phyloP scores from a whole-genome alignment of 768 basidiomycete species.

The Hericium rajendrae region DNA sequence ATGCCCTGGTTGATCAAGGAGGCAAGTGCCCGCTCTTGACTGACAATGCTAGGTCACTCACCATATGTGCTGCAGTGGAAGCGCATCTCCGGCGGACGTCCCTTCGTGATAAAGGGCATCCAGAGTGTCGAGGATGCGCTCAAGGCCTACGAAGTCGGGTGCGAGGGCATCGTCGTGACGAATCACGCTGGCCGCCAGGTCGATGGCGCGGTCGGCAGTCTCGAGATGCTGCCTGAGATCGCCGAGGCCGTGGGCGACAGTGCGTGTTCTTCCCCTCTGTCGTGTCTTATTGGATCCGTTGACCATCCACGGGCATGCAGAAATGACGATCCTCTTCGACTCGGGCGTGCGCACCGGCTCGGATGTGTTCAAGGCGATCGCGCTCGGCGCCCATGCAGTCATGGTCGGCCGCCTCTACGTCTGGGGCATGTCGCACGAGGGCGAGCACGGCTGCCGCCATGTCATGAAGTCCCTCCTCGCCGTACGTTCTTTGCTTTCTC shows the following conservation, averaged over 20 bases:
- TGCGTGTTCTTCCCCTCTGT: conserved; percentile 42
- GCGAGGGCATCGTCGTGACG: conserved; percentile 46
- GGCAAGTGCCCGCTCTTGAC: conserved; percentile 15
- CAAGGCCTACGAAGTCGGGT: conserved; percentile 36
- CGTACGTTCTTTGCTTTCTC: conserved; percentile 15
- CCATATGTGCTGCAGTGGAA: conserved; percentile 29
- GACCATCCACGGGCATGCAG: conserved; percentile 14
- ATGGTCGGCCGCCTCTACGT: conserved; percentile 41
- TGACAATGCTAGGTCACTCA: neutral
- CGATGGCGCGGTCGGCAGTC: conserved; percentile 43
- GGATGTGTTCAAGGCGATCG: conserved; percentile 49
- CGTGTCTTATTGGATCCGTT: conserved; percentile 53
- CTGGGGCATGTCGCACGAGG: conserved; percentile 44
- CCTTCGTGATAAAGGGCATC: conserved; percentile 47
- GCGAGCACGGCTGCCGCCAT: conserved; percentile 43
- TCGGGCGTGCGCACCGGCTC: conserved; percentile 41
- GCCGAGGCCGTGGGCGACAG: conserved; percentile 42
- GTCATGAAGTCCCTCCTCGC: conserved; percentile 44
- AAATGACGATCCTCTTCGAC: conserved; percentile 43
- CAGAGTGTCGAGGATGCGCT: conserved; percentile 37
- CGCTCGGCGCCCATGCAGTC: conserved; percentile 45
- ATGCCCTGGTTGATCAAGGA: conserved; percentile 38
- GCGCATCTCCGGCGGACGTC: conserved; percentile 35
- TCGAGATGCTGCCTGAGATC: conserved; percentile 42
- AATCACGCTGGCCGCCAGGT: conserved; percentile 50